A percentile compares a stretch with the other conserved stretches of the same genome.
Conservation (phyloP, 768 basidiomycete genomes). For the Podaxis pistillaris region DNA sequence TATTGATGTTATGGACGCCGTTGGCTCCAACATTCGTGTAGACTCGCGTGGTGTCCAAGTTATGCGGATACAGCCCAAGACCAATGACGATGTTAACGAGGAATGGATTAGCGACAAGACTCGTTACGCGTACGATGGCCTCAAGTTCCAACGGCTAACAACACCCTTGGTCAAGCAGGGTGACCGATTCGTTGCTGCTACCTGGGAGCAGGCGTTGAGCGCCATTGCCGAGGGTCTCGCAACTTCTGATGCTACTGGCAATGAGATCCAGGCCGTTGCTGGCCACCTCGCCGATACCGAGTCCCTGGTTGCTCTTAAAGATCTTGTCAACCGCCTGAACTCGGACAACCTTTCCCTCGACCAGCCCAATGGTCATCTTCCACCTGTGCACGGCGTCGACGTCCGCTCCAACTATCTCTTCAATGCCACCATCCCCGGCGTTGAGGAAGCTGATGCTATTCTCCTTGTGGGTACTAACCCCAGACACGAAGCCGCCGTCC, state of each 20-base stretch:
- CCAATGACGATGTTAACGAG: conserved; percentile 98
- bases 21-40: conserved; percentile 95
- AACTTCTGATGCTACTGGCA: conserved; percentile 75
- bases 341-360: conserved; percentile 93
- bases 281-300: conserved; percentile 95
- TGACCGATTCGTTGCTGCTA: conserved; percentile 86
- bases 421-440: conserved; percentile 87
- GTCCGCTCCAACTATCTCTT: conserved; percentile 96
- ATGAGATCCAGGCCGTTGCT: conserved; percentile 95
- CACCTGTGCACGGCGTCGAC: conserved; percentile 81
- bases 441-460: conserved; percentile 90
- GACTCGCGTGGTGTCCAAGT: conserved; percentile 95
- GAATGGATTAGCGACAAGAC: conserved; percentile 99
- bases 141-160: conserved; percentile 93
- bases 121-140: conserved; percentile 93
- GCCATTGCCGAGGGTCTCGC: conserved; percentile 78
- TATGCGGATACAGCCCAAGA: conserved; percentile 95
- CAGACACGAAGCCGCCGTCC: conserved; percentile 92
- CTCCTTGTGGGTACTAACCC: conserved; percentile 96
- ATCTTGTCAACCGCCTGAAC: conserved; percentile 87
- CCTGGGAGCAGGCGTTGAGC: conserved; percentile 88
- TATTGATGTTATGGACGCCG: conserved; percentile 90
- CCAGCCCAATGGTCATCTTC: conserved; percentile 59
- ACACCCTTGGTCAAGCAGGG: conserved; percentile 87
- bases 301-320: conserved; percentile 89